Evolutionary conservation across 192 early-diverging fungal genomes (phyloP), one percentile per base, ranked within the genome.

Genomic region (Coemansia asiatica): DNA sequence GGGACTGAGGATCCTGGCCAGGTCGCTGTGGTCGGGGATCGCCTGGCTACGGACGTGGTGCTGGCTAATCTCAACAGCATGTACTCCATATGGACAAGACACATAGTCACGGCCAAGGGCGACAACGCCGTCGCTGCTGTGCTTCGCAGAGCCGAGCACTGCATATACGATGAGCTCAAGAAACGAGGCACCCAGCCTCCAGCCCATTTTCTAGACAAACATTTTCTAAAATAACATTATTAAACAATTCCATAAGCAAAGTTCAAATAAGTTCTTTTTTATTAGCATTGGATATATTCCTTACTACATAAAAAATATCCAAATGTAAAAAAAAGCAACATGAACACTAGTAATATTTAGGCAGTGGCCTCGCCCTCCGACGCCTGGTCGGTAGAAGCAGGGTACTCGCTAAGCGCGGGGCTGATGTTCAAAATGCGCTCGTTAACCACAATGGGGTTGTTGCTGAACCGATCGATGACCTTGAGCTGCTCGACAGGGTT

Each of bases 11-110:
- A 63, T 4, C 80, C 90, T 0, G 10, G 38, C 1, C 64, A 85
- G 44, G 83, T 94, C 19, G 92, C 86, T 0, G 87, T 96, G 54
- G 87, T 94, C 0, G 96, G 96, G 25, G 96, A 96, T 68, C 86
- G 96, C 5, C 73, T 93, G 23, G 70, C 92, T 13, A 98, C 94
- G 0, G 94, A 98, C 61, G 76, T 96, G 0, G 80, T 93, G 3
- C 90, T 90, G 85, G 96, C 90, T 6, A 95, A 98, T 61, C 65
- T 77, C 27, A 75, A 83, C 25, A 91, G 91, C 35, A 86, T 89
- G 75, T 38, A 88, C 8, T 90, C 89, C 0, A 87, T 96, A 25
- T 85, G 90, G 66, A 90, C 87, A 0, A 79, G 61, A 1, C 62
- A 90, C 18, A 86, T 94, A 8, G 76, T 96, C 21, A 87, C 91